Conservation (phyloP, 2,329 filamentous ascomycete species). For the Apiospora pterosperma region DNA sequence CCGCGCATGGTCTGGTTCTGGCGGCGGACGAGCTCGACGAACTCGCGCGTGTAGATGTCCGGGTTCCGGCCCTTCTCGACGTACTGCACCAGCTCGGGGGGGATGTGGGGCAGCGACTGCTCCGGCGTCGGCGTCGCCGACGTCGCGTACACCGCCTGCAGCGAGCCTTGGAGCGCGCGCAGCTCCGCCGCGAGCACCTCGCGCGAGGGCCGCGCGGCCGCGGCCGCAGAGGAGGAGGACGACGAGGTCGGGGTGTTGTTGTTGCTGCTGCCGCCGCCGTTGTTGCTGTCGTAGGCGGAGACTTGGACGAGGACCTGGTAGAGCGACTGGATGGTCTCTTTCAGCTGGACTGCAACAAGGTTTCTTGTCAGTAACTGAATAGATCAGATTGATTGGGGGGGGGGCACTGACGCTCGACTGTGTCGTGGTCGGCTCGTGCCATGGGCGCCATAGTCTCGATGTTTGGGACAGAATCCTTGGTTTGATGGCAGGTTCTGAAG, state of each 20-base stretch:
- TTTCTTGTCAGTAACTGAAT: neutral
- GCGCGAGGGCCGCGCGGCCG: slow-evolving; percentile 36
- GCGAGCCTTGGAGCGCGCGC: slow-evolving; percentile 35
- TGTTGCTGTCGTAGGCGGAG: slow-evolving; percentile 54
- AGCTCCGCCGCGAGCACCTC: slow-evolving; percentile 56
- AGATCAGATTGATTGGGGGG: neutral
- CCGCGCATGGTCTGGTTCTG: slow-evolving; percentile 66
- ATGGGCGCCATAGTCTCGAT: slow-evolving; percentile 30
- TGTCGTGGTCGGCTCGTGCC: slow-evolving; percentile 28
- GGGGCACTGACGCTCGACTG: slow-evolving; percentile 29
- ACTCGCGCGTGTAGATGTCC: slow-evolving; percentile 72
- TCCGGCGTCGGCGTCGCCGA: slow-evolving; percentile 31
- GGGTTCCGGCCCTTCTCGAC: slow-evolving; percentile 70
- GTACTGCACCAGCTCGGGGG: slow-evolving; percentile 63
- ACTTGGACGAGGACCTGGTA: slow-evolving; percentile 50
- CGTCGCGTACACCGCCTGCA: slow-evolving; percentile 37
- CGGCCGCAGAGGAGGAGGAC: neutral
- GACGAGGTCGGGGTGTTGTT: slow-evolving; percentile 6
- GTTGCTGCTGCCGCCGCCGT: slow-evolving; percentile 6
- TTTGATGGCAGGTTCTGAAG: neutral
- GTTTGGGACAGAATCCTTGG: neutral
- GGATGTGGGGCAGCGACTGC: slow-evolving; percentile 46
- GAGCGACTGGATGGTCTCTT: slow-evolving; percentile 31
- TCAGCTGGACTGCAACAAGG: slow-evolving; percentile 25
- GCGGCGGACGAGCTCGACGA: slow-evolving; percentile 64